Base-by-base conservation (phyloP, 2,329 filamentous ascomycete genomes). In the Cryphonectria japonica region DNA sequence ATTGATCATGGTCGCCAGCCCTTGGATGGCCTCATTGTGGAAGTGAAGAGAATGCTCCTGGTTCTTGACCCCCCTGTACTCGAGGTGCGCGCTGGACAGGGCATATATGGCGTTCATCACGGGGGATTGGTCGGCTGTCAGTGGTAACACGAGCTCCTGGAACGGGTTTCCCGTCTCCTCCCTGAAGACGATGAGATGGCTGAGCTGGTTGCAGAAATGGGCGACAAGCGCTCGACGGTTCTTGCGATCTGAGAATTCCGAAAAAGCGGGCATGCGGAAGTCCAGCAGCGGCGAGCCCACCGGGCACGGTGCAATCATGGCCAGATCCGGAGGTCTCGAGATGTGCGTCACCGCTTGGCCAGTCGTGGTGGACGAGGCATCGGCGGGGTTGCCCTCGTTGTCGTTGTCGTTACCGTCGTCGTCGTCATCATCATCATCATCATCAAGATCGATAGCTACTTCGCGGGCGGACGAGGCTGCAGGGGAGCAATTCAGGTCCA, bases 31-130 rank as follows among this genome's bases (percentile, higher is more conserved):
- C 76, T 84, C 83, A 71, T 86, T 89, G 73, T 91, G 88, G 73
- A 89, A 90, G 72, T 85, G 84, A 1, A 89, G 78, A 50, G 88
- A 89, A 74, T 85, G 86, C 74, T 90, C 87, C 29, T 80, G 78
- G 32, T 84, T 85, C 37, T 84, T 80, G 7, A 88, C 80, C 1
- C 86, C 87, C 37, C 87, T 81, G 65, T 88, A 93, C 74, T 95
- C 92, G 71, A 97, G 83, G 78, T 97, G 96, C 71, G 94, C 95
- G 70, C 92, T 93, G 0, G 93, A 89, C 9, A 98, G 83, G 0
- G 94, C 94, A 71, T 93, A 94, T 72, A 98, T 92, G 13, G 94
- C 93, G 77, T 96, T 93, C 79, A 93, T 92, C 4, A 97, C 85
- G 0, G 88, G 85, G 0, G 82, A 75, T 87, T 88, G 60, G 78